Evolutionary conservation across 176 grass and related monocot genomes (phyloP).

Genomic region (Oropetium thomaeum): DNA sequence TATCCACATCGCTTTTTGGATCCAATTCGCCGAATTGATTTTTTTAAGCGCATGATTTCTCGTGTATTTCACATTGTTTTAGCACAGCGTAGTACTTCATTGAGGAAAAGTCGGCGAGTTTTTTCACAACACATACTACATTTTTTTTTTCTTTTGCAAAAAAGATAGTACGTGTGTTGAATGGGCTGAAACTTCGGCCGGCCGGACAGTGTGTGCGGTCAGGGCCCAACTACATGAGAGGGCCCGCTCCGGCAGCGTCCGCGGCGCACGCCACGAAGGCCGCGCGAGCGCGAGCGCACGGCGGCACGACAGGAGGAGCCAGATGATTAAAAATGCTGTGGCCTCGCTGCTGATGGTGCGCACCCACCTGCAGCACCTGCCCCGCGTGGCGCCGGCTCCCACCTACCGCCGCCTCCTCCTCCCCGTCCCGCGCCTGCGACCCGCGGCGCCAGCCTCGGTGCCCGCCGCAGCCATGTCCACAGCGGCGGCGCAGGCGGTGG

Average conservation of each 20-base stretch:
- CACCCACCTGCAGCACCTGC: slow-evolving; percentile 38
- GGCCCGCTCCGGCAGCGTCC: neutral
- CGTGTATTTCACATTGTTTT: too few relatives aligned
- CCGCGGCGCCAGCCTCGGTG: neutral
- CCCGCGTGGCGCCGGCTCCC: slow-evolving; percentile 21
- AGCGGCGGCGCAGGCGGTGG: slow-evolving; percentile 33
- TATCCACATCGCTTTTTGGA: too few relatives aligned
- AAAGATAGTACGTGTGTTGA: too few relatives aligned
- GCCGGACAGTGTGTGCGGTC: too few relatives aligned
- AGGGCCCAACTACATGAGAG: neutral
- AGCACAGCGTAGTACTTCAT: too few relatives aligned
- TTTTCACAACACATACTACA: too few relatives aligned
- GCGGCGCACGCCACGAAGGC: neutral
- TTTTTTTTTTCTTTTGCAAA: too few relatives aligned
- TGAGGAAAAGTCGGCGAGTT: too few relatives aligned
- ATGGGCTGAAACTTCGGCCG: too few relatives aligned
- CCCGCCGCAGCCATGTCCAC: slow-evolving; percentile 34
- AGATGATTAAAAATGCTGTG: slow-evolving; percentile 53
- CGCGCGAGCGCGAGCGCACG: neutral
- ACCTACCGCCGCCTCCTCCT: slow-evolving; percentile 26
- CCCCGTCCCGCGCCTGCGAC: neutral
- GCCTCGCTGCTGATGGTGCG: slow-evolving; percentile 44
- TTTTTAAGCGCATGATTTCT: too few relatives aligned
- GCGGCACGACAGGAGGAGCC: slow-evolving; percentile 11
- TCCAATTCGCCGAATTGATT: too few relatives aligned